Evolutionary conservation across 495 filamentous ascomycete genomes (phyloP).

Genomic region (Cryomyces minteri): DNA sequence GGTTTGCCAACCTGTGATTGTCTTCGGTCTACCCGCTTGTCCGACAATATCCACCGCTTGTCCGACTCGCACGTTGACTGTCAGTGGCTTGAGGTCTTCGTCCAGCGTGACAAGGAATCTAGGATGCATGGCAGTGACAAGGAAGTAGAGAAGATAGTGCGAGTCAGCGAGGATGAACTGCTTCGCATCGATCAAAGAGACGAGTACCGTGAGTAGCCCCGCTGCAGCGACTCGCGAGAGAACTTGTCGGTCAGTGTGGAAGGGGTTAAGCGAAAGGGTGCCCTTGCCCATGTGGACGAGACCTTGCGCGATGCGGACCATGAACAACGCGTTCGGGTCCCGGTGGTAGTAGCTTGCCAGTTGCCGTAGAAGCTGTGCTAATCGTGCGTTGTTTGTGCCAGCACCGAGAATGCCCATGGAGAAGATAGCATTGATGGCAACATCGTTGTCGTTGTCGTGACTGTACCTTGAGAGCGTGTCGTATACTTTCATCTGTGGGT

Average conservation of each 20-base stretch:
- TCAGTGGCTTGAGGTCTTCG: conserved; percentile 82
- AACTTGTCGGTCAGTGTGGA: conserved; percentile 95
- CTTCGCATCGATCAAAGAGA: conserved; percentile 88
- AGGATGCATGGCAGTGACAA: conserved; percentile 93
- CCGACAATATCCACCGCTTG: conserved; percentile 97
- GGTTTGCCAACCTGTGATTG: conserved; percentile 98
- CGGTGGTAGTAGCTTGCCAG: conserved; percentile 95
- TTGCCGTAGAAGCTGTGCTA: conserved; percentile 87
- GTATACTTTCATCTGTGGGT: conserved; percentile 99
- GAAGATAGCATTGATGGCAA: conserved; percentile 96
- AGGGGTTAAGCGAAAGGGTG: conserved; percentile 83
- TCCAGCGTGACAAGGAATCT: conserved; percentile 91
- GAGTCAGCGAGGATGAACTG: conserved; percentile 76
- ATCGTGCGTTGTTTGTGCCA: conserved; percentile 92
- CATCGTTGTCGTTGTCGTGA: conserved; percentile 98
- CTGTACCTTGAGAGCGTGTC: conserved; percentile 96
- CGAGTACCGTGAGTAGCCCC: conserved; percentile 73
- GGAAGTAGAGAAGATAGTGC: conserved; percentile 94
- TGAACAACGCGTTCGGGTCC: conserved; percentile 88
- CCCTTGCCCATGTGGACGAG: conserved; percentile 98
- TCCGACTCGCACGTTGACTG: conserved; percentile 90
- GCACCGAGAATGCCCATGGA: conserved; percentile 96
- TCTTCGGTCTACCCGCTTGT: conserved; percentile 92
- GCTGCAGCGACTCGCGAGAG: conserved; percentile 81
- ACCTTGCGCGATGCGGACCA: conserved; percentile 97